A percentile compares a stretch with the other conserved stretches of the same genome.
Conservation (phyloP, 805 yeast genomes). For the Vanderwaltozyma tropicalis region DNA sequence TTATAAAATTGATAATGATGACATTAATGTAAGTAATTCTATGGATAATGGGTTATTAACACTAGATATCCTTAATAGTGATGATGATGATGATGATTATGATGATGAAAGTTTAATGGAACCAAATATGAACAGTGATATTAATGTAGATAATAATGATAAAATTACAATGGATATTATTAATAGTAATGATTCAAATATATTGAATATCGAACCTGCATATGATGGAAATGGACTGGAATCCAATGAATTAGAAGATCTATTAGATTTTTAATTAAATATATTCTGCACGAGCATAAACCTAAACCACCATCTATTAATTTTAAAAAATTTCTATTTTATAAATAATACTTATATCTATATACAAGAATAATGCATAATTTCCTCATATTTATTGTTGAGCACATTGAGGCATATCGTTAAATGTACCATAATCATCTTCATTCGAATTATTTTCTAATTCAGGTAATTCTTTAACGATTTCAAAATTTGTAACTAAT, state of each 20-base stretch:
- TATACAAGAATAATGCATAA: background rate
- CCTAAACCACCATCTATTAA: no score
- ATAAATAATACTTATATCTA: no score
- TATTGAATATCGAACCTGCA: slow-evolving; percentile 10
- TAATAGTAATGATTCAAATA: background rate
- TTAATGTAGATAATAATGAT: background rate
- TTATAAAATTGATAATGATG: slow-evolving; percentile 9
- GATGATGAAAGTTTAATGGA: slow-evolving; percentile 2
- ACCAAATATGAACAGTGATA: background rate
- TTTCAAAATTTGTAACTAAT: slow-evolving; percentile 19
- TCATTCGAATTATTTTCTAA: slow-evolving; percentile 1
- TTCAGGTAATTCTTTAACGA: slow-evolving; percentile 11
- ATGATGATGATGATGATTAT: slow-evolving; percentile 20
- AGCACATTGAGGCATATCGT: slow-evolving; percentile 31
- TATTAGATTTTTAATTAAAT: slow-evolving; percentile 7
- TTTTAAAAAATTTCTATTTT: no score
- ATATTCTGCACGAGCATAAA: no score
- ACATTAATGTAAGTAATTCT: slow-evolving; percentile 3
- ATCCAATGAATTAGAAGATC: slow-evolving; percentile 17
- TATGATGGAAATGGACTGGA: slow-evolving; percentile 21
- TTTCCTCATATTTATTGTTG: slow-evolving; percentile 26
- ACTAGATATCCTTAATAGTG: slow-evolving; percentile 8
- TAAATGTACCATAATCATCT: slow-evolving; percentile 6
- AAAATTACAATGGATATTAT: no score
- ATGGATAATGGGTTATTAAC: background rate